phyloP scores from a whole-genome alignment of 345 rosid species.

The Heritiera littoralis region DNA sequence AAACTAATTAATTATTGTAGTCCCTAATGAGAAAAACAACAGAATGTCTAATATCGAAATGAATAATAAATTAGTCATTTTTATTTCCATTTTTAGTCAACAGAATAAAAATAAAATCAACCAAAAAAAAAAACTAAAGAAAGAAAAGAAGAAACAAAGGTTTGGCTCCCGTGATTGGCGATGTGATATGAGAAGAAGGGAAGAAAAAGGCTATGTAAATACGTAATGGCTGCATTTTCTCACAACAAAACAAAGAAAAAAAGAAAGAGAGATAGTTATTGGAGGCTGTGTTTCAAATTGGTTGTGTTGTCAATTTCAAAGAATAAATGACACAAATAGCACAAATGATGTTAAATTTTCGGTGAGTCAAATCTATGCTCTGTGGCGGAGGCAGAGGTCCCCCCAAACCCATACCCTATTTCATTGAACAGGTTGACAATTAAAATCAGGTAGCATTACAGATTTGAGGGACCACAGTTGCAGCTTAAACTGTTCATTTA shows the following conservation, averaged over 20 bases:
- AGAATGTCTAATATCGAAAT: background rate
- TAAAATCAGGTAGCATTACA: background rate
- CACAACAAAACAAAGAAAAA: background rate
- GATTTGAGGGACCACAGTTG: background rate
- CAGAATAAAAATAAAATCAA: background rate
- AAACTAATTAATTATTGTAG: no score
- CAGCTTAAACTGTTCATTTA: background rate
- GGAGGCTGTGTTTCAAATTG: background rate
- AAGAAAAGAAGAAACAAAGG: background rate
- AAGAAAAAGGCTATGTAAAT: background rate
- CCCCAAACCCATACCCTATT: background rate
- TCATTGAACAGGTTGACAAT: background rate
- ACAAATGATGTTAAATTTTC: no score
- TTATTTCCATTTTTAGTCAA: background rate
- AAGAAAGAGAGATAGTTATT: background rate
- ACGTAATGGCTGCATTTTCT: background rate
- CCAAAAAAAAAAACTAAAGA: background rate
- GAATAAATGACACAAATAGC: background rate
- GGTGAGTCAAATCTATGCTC: no score
- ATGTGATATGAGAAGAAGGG: background rate
- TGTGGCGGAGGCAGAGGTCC: background rate
- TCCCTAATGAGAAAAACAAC: background rate
- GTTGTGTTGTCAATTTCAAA: background rate
- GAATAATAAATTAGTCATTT: background rate
- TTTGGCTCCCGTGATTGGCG: conserved; percentile 9